Evolutionary conservation across 2,329 filamentous ascomycete species (phyloP), one percentile per base, ranked within the genome.

Genomic region (Dryadomyces sulphureus): DNA sequence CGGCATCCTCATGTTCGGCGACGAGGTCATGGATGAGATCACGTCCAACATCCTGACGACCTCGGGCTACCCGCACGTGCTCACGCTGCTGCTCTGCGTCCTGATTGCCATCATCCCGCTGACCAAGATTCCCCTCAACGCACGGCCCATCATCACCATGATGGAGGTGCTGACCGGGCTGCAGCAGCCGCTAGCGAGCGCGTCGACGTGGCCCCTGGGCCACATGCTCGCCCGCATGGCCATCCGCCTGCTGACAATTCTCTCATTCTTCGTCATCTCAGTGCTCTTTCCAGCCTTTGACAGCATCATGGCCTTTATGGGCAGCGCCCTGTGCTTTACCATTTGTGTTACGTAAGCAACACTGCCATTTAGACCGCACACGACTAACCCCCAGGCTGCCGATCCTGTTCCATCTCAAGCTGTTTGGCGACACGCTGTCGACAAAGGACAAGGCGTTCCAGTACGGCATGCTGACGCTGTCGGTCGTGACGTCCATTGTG

Each of bases 1-100:
- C 11, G 90, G 92, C 35, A 75, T 92, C 48, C 72, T 95, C 52
- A 96, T 98, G 90, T 98, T 95, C 61, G 90, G 90, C 50, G 84
- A 94, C 54, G 73, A 68, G n/a, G 85, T 94, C 45, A 75, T 73
- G 47, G 89, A 94, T 52, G 87, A 93, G 61, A 81, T 96, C 59
- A 95, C 92, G 0, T 82, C 83, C 56, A 96, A 94, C 63, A 81
- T 98, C 49, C 75, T 96, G 53, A 69, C 73, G 45, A 82, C 78
- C 1, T 63, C 72, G 6, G 81, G 81, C 45, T 95, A 94, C 59
- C 86, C 90, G 1, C 66, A 74, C 12, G 71, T 68, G 1, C 63
- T 94, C 36, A 86, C 79, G n/a, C 65, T 90, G 41, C 68, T 90
- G 53, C 83, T 95, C 61, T 87, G 87, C 52, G 68, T 85, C 50